Evolutionary conservation across 2,329 filamentous ascomycete species (phyloP).

Genomic region (Colletotrichum lindemuthianum): DNA sequence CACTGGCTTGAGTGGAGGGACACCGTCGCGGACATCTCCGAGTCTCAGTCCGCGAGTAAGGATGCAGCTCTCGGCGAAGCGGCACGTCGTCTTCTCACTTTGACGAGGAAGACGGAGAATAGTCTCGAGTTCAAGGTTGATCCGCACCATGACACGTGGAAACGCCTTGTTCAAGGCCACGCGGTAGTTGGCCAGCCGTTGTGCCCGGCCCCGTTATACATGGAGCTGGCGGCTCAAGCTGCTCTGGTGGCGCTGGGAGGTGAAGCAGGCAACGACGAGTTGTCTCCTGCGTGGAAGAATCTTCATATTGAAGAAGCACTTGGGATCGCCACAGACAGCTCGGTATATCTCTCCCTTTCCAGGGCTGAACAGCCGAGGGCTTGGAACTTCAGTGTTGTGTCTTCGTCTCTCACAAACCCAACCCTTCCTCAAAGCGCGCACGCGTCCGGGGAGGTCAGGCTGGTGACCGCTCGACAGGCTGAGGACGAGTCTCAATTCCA

Average conservation of each 20-base stretch:
- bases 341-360: not conserved
- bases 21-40: not conserved
- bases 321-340: not conserved
- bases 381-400: not conserved
- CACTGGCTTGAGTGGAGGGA: slow-evolving; percentile 51
- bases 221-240: slow-evolving; percentile 8
- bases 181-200: not conserved
- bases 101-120: not conserved
- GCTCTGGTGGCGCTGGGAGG: not conserved
- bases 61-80: too few species aligned
- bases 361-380: not conserved
- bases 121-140: not conserved
- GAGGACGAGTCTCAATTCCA: not conserved
- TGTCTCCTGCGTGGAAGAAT: not conserved
- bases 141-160: not conserved
- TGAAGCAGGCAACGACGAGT: not conserved
- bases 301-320: slow-evolving; percentile 5
- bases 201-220: not conserved
- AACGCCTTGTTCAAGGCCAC: slow-evolving; percentile 4
- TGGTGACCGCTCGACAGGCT: not conserved
- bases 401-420: not conserved
- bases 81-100: not conserved
- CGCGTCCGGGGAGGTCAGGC: not conserved
- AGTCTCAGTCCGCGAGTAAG: too few species aligned
- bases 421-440: not conserved